Evolutionary conservation across 164 flowering plant species (phyloP).

Genomic region (Cinnamomum chago): DNA sequence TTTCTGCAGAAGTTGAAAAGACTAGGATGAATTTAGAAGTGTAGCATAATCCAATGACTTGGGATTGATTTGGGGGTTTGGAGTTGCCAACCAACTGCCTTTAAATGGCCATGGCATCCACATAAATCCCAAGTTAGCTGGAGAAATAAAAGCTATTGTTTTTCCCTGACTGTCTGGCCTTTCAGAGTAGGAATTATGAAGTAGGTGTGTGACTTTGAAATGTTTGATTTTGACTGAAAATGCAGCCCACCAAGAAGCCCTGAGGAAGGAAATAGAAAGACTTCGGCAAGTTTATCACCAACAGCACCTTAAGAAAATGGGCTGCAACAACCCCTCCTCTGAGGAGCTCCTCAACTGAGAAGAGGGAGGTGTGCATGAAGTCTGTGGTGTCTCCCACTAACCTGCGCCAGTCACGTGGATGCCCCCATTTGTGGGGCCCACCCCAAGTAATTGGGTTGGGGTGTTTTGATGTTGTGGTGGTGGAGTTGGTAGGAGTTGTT

Average conservation of each 20-base stretch:
- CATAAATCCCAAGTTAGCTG: too few relatives aligned
- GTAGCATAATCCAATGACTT: too few relatives aligned
- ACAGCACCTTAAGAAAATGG: conserved; percentile 51
- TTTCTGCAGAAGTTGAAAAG: not conserved
- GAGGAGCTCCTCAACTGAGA: conserved; percentile 19
- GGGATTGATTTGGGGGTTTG: too few relatives aligned
- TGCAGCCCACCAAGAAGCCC: conserved; percentile 82
- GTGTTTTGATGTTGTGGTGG: not conserved
- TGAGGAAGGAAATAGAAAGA: conserved; percentile 82
- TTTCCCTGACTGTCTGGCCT: too few relatives aligned
- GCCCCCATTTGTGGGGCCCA: not conserved
- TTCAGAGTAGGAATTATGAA: too few relatives aligned
- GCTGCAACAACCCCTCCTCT: conserved; percentile 4
- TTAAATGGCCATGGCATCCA: too few relatives aligned
- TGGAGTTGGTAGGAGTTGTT: not conserved
- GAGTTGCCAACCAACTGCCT: too few relatives aligned
- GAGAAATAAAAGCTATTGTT: too few relatives aligned
- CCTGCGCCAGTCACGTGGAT: conserved; percentile 8
- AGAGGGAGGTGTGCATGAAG: not conserved
- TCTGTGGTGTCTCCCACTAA: not conserved
- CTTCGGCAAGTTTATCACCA: conserved; percentile 63
- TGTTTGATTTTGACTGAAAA: not conserved
- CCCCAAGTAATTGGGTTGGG: not conserved
- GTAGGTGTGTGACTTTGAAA: too few relatives aligned
- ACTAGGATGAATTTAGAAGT: too few relatives aligned